Evolutionary conservation across 805 yeast species (phyloP).

Genomic region (Metschnikowia kofuensis): DNA sequence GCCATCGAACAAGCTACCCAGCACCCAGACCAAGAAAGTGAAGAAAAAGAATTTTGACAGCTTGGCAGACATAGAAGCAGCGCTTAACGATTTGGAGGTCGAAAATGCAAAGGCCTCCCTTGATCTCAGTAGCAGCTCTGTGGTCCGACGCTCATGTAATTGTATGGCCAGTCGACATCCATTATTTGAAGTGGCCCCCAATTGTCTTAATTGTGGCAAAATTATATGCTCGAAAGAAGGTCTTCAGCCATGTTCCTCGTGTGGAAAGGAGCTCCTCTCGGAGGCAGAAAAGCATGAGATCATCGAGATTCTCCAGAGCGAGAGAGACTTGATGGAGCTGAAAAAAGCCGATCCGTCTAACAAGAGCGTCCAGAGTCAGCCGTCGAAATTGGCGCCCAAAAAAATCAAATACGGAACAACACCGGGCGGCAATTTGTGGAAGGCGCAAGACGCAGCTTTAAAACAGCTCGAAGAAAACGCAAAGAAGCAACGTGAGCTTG

Average conservation of each 20-base stretch:
- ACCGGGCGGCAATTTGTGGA: constrained; percentile 62
- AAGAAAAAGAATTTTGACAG: constrained; percentile 49
- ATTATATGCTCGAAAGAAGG: constrained; percentile 91
- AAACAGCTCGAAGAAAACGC: constrained; percentile 51
- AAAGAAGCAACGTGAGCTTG: constrained; percentile 22
- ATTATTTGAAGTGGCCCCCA: constrained; percentile 84
- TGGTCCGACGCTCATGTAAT: constrained; percentile 48
- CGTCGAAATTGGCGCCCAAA: constrained; percentile 24
- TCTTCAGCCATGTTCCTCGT: constrained; percentile 81
- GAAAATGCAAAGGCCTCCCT: constrained; percentile 10
- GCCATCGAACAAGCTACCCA: constrained; percentile 26
- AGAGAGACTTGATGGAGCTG: constrained; percentile 37
- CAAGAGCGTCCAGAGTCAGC: constrained; percentile 20
- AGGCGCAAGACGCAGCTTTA: constrained; percentile 64
- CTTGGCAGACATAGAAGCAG: constrained; percentile 63
- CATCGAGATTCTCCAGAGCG: constrained; percentile 48
- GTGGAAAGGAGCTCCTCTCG: constrained; percentile 67
- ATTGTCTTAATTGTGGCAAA: constrained; percentile 91
- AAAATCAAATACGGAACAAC: constrained; percentile 54
- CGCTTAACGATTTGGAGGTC: constrained; percentile 51
- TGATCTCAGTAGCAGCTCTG: constrained; percentile 1
- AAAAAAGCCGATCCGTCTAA: constrained; percentile 21
- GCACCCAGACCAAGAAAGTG: constrained; percentile 27
- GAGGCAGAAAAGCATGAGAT: constrained; percentile 61
- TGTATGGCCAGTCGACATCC: constrained; percentile 92